Conservation (phyloP, 352 stramenopile species). For the Globisporangium cederbergense region DNA sequence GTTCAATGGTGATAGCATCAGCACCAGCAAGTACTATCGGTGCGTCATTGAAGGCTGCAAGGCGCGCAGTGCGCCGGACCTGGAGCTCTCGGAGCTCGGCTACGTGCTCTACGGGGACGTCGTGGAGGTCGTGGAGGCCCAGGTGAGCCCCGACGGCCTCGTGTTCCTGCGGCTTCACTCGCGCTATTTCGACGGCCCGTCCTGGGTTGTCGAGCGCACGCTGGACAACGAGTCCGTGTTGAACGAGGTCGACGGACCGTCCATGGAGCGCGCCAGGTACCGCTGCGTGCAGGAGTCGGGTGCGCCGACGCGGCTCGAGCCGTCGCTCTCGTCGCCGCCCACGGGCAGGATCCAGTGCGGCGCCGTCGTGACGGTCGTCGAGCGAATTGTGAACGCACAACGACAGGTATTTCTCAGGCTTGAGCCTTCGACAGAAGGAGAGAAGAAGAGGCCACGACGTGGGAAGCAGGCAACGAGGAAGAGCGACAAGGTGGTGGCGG, state of each 20-base stretch:
- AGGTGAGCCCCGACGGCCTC: constrained; percentile 39
- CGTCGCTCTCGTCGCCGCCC: constrained; percentile 50
- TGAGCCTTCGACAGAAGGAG: not conserved
- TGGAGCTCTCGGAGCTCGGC: constrained; percentile 59
- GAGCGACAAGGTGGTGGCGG: not conserved
- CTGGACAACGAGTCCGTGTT: constrained; percentile 78
- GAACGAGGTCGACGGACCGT: constrained; percentile 55
- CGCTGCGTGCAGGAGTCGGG: constrained; percentile 71
- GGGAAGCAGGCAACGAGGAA: not conserved
- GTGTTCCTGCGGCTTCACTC: constrained; percentile 62
- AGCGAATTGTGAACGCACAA: constrained; percentile 58
- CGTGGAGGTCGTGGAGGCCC: constrained; percentile 58
- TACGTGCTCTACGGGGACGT: constrained; percentile 78
- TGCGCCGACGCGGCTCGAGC: constrained; percentile 51
- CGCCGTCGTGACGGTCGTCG: constrained; percentile 39
- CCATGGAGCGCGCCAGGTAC: constrained; percentile 29
- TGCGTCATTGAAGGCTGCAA: constrained; percentile 83
- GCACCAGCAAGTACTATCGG: constrained; percentile 36
- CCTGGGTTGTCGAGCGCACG: constrained; percentile 72
- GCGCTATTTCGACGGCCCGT: constrained; percentile 64
- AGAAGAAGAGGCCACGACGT: not conserved
- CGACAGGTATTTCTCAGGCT: constrained; percentile 59
- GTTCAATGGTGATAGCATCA: constrained; percentile 18
- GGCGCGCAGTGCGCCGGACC: constrained; percentile 40
- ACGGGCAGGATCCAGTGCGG: constrained; percentile 61